Evolutionary conservation across 257 asterid species (phyloP), one percentile per base, ranked within the genome.

Genomic region (Scutellaria baicalensis): DNA sequence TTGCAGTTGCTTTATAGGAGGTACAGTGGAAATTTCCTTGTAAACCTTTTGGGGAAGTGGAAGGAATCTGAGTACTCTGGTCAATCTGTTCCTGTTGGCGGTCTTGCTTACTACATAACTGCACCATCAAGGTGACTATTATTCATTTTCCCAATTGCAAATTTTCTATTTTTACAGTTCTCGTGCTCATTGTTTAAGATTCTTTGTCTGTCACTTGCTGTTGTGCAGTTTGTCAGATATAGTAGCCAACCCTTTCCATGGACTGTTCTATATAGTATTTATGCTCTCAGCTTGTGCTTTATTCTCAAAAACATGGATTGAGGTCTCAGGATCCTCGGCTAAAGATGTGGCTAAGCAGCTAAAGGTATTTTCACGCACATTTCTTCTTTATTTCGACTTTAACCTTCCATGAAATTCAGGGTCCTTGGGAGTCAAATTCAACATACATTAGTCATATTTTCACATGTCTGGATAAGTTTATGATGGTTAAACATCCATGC

Each of bases 31-130:
- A 89, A 84, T 77, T 89, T 89, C 66, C 83, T 89, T 7, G 96
- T 89, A 74, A 87, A 79, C 78, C 85, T 87, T 40, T 78, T 89
- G 80, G 96, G 96, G 0, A 89, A 84, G 70, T 89, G 96, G 96
- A 85, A 87, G 79, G 95, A 87, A 79, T 89, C 96, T 72, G 95
- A 89, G 70, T 89, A 89, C 64, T 87, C 92, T 33, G 95, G 92
- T 7, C 95, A 88, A 68, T 88, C 95, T 44, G 61, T 88, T 51
- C 96, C 93, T 35, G 91, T 90, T 36, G 96, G 96, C 11, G 96
- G 96, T 72, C 81, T 89, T 70, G 96, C 96, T 76, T 89, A 89
- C 68, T 89, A 89, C 51, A 83, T 89, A 48, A 89, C 96, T 71
- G 92, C 96, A n/a, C 96, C 94, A 59, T 89, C 94, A 54, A 87